Base-by-base conservation (phyloP, 2,329 filamentous ascomycete species). In the Mycosphaerella arachidis region DNA sequence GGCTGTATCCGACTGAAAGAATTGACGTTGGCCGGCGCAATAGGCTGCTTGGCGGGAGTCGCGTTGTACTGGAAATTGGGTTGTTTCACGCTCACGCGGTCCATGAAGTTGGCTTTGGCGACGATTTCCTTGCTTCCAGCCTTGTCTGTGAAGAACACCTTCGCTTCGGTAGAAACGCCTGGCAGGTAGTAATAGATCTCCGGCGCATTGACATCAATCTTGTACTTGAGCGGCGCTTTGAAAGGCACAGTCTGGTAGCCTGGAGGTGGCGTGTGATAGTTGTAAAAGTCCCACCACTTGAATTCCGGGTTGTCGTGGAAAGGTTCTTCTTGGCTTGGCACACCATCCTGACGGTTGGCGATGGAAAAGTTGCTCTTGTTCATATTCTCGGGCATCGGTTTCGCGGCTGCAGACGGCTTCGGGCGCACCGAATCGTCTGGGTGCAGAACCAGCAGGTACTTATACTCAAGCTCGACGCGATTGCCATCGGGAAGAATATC, bases 101-200 rank as follows among this genome's bases (percentile, higher is more conserved):
- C 87, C 71, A 92, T 74, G 74, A 88, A 92, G 71, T 88, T 89
- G 66, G 86, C 86, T 75, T 84, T 87, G 81, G 77, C 61, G 91
- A 90, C 73, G 31, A 91, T 82, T 50, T 78, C 78, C n/a, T 76
- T 81, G 59, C 79, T 80, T 60, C 75, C 77, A 48, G 83, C 84
- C 75, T 96, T 86, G 69, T 94, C 90, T 4, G 92, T 96, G 76
- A 94, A 99, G 73, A 95, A 91, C 29, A 92, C 88, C 74, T 88
- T 92, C 56, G 91, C 89, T 71, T 97, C 93, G 6, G 93, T 97
- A 24, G 93, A 97, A 20, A 83, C 84, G 72, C 86, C 86, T 33
- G 91, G 91, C 61, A 99, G 82, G 73, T 97, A 97, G 76, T 91
- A 84, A 91, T 92, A 97, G 18, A 96, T 74, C 71, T 90, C 87